Conservation (phyloP, 2,329 filamentous ascomycete species). For the Diaporthe sp. region DNA sequence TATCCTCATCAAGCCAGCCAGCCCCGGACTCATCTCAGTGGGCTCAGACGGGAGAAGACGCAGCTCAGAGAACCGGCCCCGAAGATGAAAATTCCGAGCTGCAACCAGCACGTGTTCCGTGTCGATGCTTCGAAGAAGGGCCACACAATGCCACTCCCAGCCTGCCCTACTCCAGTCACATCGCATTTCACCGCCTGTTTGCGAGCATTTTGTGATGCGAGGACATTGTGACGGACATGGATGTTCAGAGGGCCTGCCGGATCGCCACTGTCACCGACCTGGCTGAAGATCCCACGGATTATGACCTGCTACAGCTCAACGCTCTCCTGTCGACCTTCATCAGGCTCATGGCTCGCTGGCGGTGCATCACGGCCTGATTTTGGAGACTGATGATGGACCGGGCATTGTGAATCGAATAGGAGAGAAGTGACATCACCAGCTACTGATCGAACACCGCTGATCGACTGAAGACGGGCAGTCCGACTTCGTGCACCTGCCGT, state of each 20-base stretch:
- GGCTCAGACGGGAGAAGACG: neutral
- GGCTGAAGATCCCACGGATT: neutral
- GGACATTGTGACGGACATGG: neutral
- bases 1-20: conserved; percentile 5
- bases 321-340: conserved; percentile 26
- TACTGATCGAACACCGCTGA: neutral
- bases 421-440: neutral
- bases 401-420: neutral
- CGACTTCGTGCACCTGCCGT: neutral
- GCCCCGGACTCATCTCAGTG: neutral
- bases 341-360: neutral
- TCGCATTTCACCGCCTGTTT: neutral
- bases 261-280: neutral
- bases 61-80: neutral
- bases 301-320: neutral
- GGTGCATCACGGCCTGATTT: neutral
- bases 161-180: neutral
- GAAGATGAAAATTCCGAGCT: neutral
- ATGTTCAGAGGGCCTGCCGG: neutral
- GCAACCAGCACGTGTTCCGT: neutral
- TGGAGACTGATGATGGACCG: too few species aligned
- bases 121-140: neutral
- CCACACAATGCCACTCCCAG: neutral
- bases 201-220: neutral
- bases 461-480: neutral